Evolutionary conservation across 441 rosid species (phyloP), one percentile per base, ranked within the genome.

Genomic region (Macaranga tanarius): DNA sequence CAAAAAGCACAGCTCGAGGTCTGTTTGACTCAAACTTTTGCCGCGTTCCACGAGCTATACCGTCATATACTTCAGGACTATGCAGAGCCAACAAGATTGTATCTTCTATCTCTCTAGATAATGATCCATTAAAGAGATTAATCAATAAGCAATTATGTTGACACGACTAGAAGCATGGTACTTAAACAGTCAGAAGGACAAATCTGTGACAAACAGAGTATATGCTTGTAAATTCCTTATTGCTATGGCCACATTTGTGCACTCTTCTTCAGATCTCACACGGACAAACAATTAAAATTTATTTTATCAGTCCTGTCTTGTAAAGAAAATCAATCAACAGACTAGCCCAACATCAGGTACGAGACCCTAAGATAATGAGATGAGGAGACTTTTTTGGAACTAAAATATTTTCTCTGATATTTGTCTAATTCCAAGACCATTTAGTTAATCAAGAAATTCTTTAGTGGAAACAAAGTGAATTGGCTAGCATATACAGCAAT

Each of bases 1-100:
- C 98, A 79, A 89, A 95, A 51, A 95, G 96, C 70, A 95, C 92
- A 50, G 97, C 99, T 45, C 97, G 88, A 47, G 99, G 98, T 81
- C 99, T 81, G 67, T 95, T 93, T n/a, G 98, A 89, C 84, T 95
- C 96, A 70, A 89, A 95, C 67, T 95, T 93, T 20, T 75, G 54
- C 70, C 95, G 86, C 72, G 99, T 90, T 25, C 96, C 95, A 77
- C 87, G 95, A 74, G 93, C 99, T 79, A 92, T 91, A 59, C 90
- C 90, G 78, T 95, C 98, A 80, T 90, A 92, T 45, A 91, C 84
- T 78, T 90, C 88, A 77, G 98, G 98, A 79, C 90, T 91, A n/a
- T 84, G 93, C 71, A 92, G 87, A 50, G 98, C 91, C 89, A 92
- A 80, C 70, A 95, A 79, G 75, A 95, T 79, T 11, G 95, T 91